Conservation (phyloP, 2,329 filamentous ascomycete genomes). For the Ustulina deusta region DNA sequence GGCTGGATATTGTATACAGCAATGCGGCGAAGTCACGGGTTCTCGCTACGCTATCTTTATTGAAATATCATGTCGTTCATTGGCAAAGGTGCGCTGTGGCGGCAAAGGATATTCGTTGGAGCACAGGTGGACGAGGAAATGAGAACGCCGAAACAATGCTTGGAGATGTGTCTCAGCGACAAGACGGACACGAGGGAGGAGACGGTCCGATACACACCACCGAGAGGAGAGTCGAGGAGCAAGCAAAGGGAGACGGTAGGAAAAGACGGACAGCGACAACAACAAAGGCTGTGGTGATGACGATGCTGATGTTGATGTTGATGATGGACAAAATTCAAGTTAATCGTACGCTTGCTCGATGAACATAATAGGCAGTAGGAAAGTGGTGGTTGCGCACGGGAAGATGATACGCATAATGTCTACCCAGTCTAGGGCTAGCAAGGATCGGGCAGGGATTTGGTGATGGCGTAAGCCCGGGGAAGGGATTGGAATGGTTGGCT, state of each 20-base stretch:
- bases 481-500: conserved; percentile 6
- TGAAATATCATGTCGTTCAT: conserved; percentile 11
- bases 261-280: neutral
- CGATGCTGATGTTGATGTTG: neutral
- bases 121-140: neutral
- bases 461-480: conserved; percentile 30
- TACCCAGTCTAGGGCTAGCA: conserved; percentile 1
- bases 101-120: conserved; percentile 2
- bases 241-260: neutral
- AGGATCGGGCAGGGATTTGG: conserved; percentile 12
- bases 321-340: no score
- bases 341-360: neutral
- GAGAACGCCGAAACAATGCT: conserved; percentile 11
- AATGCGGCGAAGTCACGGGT: conserved; percentile 5
- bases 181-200: conserved; percentile 11
- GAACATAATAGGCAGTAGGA: neutral
- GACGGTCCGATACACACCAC: conserved; percentile 8
- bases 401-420: no score
- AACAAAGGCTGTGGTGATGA: neutral
- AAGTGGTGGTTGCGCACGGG: conserved; percentile 19
- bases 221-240: neutral
- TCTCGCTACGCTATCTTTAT: conserved; percentile 3
- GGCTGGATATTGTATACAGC: neutral
- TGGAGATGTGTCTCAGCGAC: conserved; percentile 6
- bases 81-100: neutral